Evolutionary conservation across 106 monocot species (phyloP), one percentile per base, ranked within the genome.

Genomic region (Agapanthus africanus): DNA sequence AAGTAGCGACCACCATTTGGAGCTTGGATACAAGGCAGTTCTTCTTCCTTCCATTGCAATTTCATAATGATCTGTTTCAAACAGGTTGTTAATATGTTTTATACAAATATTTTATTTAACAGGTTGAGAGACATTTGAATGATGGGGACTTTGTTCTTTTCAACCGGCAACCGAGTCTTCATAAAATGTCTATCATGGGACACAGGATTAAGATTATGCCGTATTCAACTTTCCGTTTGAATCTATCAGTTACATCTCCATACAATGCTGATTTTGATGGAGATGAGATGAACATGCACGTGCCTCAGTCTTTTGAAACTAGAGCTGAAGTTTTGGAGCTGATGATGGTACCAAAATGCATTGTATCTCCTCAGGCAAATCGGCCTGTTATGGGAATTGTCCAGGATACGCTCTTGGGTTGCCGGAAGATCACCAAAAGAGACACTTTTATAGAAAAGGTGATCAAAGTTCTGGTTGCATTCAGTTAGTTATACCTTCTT

Each of bases 221-320:
- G 21, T 99, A 92, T 64, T 99, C 97, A 54, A 99, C 97, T 63
- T 99, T 99, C 54, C 97, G 97, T 6, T 73, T 99, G 37, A 99
- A 99, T 75, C 79, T 99, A 65, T 99, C 97, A 30, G 97, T 99
- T 15, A 92, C 92, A 11, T 89, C 97, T 16, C 97, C 97, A 39
- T 99, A 99, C 67, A 99, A 99, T 87, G 97, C 97, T 74, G 97
- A 99, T 90, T 99, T 99, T 81, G 97, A 99, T 73, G 97, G 97
- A 33, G 97, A 99, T 87, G 97, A 99, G 71, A 99, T 99, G 97
- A 99, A 99, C 74, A 99, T 99, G 97, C 97, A 99, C 81, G 92
- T 99, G 69, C 92, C 97, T 42, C 97, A 99, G 69, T 99, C 97
- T 10, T 99, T 92, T 83, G 97, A 99, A 79, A 99, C 92, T 34